Base-by-base conservation (phyloP, 2,329 filamentous ascomycete genomes). In the Lachnellula cervina region DNA sequence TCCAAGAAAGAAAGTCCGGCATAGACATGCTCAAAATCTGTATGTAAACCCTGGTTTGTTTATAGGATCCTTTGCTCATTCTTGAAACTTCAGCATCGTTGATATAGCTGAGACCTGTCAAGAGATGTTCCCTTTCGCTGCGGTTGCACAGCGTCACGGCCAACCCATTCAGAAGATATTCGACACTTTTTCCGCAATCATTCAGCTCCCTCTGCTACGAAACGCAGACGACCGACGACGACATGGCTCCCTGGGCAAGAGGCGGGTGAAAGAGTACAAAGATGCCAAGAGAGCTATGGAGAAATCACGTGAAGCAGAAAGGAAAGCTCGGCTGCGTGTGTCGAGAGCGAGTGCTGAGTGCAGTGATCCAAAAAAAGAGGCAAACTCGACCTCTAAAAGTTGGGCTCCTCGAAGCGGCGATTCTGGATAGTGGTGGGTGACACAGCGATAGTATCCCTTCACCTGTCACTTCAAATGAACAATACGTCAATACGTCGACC, bases 41-140 rank as follows among this genome's bases (percentile, higher is more conserved):
- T 67, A 62, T 34, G 60, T 59, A 16, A 5, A 38, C 37, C 9
- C 19, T 43, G 13, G n/a, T 17, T 37, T 45, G 3, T n/a, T 28
- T 9, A 14, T 37, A 21, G 4, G n/a, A n/a, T 52, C 11, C 13
- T 28, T 37, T 45, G 28, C 35, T 43, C 16, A 34, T 23, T 40
- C 28, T 16, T 71, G 66, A 21, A 66, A 66, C 2, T 70, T 69
- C 55, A 69, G 77, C 23, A 74, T 78, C 38, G 73, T 78, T 23
- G 77, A 80, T 62, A 73, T 80, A 21, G 76, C 76, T 4, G 74
- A 79, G 62, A 78, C 77, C 0, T 74, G 75, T 44, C 72, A 77
- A 62, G 70, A 72, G 49, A 66, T 66, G 3, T 77, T 79, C 50
- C 77, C 77, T 4, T 78, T 77, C 50, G 71, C 71, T 4, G 71